Evolutionary conservation across 2,329 filamentous ascomycete genomes (phyloP).

Genomic region (Colletotrichum lindemuthianum): DNA sequence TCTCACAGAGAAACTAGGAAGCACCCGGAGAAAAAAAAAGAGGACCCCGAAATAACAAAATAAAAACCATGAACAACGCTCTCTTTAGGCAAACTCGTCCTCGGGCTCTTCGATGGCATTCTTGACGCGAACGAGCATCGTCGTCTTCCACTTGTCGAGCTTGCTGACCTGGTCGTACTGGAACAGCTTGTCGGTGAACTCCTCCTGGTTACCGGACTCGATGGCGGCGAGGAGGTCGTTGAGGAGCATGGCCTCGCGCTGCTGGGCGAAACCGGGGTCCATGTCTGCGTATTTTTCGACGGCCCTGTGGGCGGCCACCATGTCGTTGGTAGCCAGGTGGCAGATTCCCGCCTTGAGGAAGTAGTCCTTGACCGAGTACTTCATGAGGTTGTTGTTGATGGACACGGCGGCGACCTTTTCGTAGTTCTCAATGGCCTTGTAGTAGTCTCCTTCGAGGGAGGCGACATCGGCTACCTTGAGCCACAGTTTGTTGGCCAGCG

Average conservation of each 20-base stretch:
- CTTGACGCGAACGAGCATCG: slow-evolving; percentile 84
- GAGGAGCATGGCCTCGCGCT: slow-evolving; percentile 84
- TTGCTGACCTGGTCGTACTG: slow-evolving; percentile 93
- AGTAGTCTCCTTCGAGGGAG: slow-evolving; percentile 85
- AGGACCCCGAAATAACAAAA: neutral
- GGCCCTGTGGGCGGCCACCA: slow-evolving; percentile 81
- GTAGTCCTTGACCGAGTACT: slow-evolving; percentile 95
- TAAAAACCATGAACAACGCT: neutral
- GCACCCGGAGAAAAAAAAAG: neutral
- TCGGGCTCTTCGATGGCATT: slow-evolving; percentile 74
- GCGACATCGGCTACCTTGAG: slow-evolving; percentile 91
- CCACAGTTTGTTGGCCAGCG: slow-evolving; percentile 93
- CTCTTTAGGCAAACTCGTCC: slow-evolving; percentile 53
- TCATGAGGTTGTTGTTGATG: slow-evolving; percentile 91
- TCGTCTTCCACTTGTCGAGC: slow-evolving; percentile 97
- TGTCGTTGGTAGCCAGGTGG: slow-evolving; percentile 78
- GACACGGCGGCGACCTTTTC: slow-evolving; percentile 83
- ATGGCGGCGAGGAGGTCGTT: slow-evolving; percentile 80
- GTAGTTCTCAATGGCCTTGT: slow-evolving; percentile 82
- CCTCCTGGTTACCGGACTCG: slow-evolving; percentile 81
- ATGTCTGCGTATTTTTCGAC: slow-evolving; percentile 84
- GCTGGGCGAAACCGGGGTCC: slow-evolving; percentile 79
- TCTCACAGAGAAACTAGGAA: neutral
- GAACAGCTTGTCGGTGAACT: slow-evolving; percentile 86
- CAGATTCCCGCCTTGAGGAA: slow-evolving; percentile 94